These are phyloP conservation scores for Wolfiporia cocos DNA, from an alignment of 1,284 basidiomycete species.

Conservation along the genomic window DNA sequence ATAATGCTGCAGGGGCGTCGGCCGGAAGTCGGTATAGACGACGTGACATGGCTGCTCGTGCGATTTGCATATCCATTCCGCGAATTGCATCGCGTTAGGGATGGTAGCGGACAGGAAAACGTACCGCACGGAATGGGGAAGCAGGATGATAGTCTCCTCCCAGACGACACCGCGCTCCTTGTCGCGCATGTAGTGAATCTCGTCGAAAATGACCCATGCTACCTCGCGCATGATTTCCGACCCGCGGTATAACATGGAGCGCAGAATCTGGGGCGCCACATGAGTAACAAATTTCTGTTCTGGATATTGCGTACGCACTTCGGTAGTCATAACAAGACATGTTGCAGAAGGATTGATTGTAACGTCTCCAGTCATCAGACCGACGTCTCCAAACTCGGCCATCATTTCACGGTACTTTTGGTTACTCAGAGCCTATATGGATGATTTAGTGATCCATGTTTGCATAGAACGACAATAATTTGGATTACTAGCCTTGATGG, in stretches of 20 bases:
- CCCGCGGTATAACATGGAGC: constrained; percentile 98
- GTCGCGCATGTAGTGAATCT: constrained; percentile 99
- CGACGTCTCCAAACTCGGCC: constrained; percentile 96
- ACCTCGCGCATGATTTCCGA: constrained; percentile 99
- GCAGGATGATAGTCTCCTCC: constrained; percentile 94
- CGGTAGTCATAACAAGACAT: constrained; percentile 99
- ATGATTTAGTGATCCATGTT: constrained; percentile 11
- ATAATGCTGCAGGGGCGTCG: constrained; percentile 97
- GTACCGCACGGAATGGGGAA: constrained; percentile 94
- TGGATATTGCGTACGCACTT: constrained; percentile 47
- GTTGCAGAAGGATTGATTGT: constrained; percentile 97
- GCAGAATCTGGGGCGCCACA: constrained; percentile 75
- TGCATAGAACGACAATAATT: constrained; percentile 13
- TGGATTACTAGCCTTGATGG: constrained; percentile 82
- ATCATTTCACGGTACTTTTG: constrained; percentile 99
- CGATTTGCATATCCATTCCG: constrained; percentile 97
- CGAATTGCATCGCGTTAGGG: constrained; percentile 99
- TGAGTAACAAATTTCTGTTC: too few relatives aligned
- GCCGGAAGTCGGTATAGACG: constrained; percentile 98
- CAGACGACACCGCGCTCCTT: constrained; percentile 87
- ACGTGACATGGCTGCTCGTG: constrained; percentile 99
- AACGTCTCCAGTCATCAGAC: constrained; percentile 99
- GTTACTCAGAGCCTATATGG: constrained; percentile 78
- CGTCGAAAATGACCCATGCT: constrained; percentile 99
- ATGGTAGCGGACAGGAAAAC: constrained; percentile 99